These are phyloP conservation scores for Gynandropsis gynandra DNA, from an alignment of 345 rosid species.

Conservation along the genomic window DNA sequence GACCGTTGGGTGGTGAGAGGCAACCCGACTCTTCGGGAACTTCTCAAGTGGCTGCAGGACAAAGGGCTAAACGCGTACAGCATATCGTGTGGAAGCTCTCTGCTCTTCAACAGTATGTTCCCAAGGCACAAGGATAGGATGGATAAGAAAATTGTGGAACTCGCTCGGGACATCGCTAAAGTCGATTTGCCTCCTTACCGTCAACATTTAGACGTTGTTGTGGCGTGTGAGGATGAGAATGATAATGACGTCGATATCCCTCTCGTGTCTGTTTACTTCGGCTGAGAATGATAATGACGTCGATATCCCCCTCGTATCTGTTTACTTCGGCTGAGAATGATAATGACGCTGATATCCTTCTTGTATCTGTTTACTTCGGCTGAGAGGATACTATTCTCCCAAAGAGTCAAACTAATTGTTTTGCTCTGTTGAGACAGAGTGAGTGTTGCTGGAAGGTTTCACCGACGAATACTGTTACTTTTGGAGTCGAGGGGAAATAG, in stretches of 20 bases:
- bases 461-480: too few species aligned
- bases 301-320: conserved; percentile 79
- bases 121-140: conserved; percentile 72
- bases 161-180: conserved; percentile 81
- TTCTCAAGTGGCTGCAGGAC: conserved; percentile 69
- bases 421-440: too few species aligned
- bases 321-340: conserved; percentile 67
- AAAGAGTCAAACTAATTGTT: too few species aligned
- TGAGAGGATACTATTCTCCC: too few species aligned
- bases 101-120: conserved; percentile 87
- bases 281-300: conserved; percentile 63
- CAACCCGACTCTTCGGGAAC: conserved; percentile 67
- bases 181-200: conserved; percentile 64
- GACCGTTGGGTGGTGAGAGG: conserved; percentile 75
- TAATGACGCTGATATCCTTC: conserved; percentile 83
- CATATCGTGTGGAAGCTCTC: conserved; percentile 83
- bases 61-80: conserved; percentile 85
- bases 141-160: conserved; percentile 70
- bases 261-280: conserved; percentile 69
- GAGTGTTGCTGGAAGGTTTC: too few species aligned
- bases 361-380: conserved; percentile 65
- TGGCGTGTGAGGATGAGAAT: conserved; percentile 85
- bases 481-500: too few species aligned
- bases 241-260: conserved; percentile 89
- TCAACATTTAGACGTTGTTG: conserved; percentile 77